Conservation (phyloP, 1,139 yeast species). For the Scheffersomyces cryptocercus region DNA sequence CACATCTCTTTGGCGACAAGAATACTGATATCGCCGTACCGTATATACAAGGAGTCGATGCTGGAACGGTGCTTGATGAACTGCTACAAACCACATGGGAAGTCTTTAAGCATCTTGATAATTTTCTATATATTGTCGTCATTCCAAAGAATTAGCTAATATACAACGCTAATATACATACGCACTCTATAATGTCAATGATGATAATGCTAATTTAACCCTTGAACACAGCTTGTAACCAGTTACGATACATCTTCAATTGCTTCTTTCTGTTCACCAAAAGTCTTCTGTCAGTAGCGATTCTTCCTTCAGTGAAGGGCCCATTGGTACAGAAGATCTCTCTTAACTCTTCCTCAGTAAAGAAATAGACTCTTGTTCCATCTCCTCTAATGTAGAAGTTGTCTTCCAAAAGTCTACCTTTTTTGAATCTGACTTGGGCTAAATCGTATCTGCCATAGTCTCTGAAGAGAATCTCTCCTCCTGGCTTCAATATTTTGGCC, state of each 20-base stretch:
- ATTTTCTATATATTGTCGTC: constrained; percentile 67
- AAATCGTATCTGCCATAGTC: constrained; percentile 96
- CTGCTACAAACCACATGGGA: constrained; percentile 56
- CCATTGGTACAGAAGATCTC: constrained; percentile 65
- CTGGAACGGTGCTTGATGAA: constrained; percentile 39
- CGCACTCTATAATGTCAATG: too few species aligned
- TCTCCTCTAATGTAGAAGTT: constrained; percentile 97
- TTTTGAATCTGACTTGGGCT: constrained; percentile 93
- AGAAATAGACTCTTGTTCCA: constrained; percentile 95
- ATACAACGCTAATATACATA: neutral
- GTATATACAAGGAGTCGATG: constrained; percentile 63
- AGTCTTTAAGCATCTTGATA: constrained; percentile 65
- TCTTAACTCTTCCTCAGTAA: constrained; percentile 88
- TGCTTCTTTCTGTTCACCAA: constrained; percentile 90
- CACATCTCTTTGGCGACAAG: neutral
- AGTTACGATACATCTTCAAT: constrained; percentile 92
- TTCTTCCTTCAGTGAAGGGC: constrained; percentile 65
- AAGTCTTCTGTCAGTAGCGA: constrained; percentile 88
- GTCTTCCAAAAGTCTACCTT: constrained; percentile 82
- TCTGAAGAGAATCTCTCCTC: constrained; percentile 85
- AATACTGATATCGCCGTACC: constrained; percentile 34
- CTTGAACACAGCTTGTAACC: constrained; percentile 91
- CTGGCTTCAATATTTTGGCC: constrained; percentile 78
- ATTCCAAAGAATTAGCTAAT: constrained; percentile 11
- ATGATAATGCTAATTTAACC: constrained; percentile 14